These are phyloP conservation scores for Yarrowia sp. DNA, from an alignment of 805 yeast genomes.

Conservation along the genomic window DNA sequence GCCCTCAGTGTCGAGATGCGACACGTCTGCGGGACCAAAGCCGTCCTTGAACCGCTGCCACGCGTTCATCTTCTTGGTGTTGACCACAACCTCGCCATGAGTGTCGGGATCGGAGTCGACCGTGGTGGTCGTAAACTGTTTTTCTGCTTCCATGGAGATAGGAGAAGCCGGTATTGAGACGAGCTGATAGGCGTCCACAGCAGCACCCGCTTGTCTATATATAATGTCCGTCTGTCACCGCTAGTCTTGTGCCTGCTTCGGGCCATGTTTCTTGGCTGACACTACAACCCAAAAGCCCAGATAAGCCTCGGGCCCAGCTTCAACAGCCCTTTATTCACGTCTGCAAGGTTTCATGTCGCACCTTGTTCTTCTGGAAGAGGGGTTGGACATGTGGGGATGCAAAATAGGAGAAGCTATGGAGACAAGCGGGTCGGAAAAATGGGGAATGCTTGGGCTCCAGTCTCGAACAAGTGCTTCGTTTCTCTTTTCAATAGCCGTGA, in stretches of 20 bases:
- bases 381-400: slow-evolving; percentile 14
- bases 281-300: slow-evolving; percentile 9
- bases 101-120: slow-evolving; percentile 23
- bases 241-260: not conserved
- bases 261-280: slow-evolving; percentile 6
- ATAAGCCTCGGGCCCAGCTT: slow-evolving; percentile 3
- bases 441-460: too few species aligned
- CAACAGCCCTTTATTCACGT: not conserved
- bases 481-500: too few species aligned
- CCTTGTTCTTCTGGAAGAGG: slow-evolving; percentile 2
- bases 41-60: slow-evolving; percentile 12
- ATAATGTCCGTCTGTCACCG: too few species aligned
- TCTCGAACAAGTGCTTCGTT: too few species aligned
- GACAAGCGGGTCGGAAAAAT: too few species aligned
- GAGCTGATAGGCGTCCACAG: too few species aligned
- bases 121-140: not conserved
- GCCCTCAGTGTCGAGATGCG: slow-evolving; percentile 40
- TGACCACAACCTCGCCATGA: slow-evolving; percentile 7
- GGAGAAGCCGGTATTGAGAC: not conserved
- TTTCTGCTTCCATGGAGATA: slow-evolving; percentile 1
- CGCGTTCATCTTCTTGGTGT: slow-evolving; percentile 18
- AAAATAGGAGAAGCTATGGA: not conserved
- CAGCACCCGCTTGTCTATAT: too few species aligned
- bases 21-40: slow-evolving; percentile 10
- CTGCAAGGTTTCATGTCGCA: not conserved